Conservation (phyloP, 352 stramenopile genomes). For the Blastocystis sp. region DNA sequence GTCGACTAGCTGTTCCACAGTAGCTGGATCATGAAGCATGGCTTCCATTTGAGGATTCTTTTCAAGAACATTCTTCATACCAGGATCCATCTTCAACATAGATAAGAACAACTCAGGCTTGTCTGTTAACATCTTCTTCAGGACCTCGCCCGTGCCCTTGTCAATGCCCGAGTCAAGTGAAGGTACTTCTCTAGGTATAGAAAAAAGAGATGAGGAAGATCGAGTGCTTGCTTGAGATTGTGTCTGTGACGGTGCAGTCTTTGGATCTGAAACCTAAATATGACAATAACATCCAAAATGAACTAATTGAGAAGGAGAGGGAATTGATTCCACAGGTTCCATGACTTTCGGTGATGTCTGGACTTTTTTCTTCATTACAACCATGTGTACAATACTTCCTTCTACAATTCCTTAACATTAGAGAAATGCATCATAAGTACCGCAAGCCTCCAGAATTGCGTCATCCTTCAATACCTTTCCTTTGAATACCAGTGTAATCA, state of each 20-base stretch:
- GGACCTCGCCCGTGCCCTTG: neutral
- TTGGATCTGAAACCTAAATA: neutral
- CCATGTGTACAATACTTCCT: conserved; percentile 58
- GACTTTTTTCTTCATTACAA: conserved; percentile 58
- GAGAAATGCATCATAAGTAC: neutral
- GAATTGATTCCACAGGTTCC: neutral
- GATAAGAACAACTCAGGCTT: conserved; percentile 15
- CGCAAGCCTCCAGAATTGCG: neutral
- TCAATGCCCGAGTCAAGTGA: neutral
- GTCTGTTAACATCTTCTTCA: conserved; percentile 1
- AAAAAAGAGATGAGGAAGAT: neutral
- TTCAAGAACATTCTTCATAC: conserved; percentile 47
- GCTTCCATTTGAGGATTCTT: conserved; percentile 62
- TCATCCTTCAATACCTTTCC: conserved; percentile 46
- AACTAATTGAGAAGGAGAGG: neutral
- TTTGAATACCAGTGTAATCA: conserved; percentile 60
- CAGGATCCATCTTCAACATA: conserved; percentile 45
- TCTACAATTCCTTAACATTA: conserved; percentile 17
- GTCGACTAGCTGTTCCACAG: neutral
- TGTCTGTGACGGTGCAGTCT: neutral
- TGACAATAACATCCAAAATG: neutral
- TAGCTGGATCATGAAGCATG: conserved; percentile 17
- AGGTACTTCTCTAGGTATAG: neutral
- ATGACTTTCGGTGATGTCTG: neutral
- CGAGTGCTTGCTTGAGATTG: neutral